A percentile compares a stretch with the other conserved stretches of the same genome.
phyloP scores from a whole-genome alignment of 495 filamentous ascomycete species.

The Aspergillus leporis region DNA sequence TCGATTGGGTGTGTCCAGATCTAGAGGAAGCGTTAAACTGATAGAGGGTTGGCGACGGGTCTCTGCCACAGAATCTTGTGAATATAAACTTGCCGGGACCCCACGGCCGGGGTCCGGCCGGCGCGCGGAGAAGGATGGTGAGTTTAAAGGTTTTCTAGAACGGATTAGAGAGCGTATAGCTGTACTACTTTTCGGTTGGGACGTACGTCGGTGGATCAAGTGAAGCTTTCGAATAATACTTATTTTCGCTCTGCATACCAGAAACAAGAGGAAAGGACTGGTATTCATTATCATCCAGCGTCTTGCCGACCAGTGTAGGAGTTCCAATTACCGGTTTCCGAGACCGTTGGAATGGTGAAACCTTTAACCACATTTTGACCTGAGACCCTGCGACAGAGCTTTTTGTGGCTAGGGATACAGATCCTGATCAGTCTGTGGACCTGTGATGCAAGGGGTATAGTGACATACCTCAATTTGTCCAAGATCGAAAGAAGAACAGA shows the following conservation, averaged over 20 bases:
- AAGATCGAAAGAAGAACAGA: neutral
- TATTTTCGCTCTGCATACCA: slow-evolving; percentile 6
- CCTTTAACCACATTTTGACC: slow-evolving; percentile 48
- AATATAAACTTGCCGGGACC: slow-evolving; percentile 31
- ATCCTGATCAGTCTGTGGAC: neutral
- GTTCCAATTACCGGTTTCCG: slow-evolving; percentile 44
- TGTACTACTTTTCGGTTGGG: slow-evolving; percentile 1
- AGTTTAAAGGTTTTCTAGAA: slow-evolving; percentile 16
- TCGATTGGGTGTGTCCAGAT: slow-evolving; percentile 3
- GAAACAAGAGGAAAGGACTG: slow-evolving; percentile 14
- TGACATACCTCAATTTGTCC: neutral
- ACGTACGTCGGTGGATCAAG: slow-evolving; percentile 47
- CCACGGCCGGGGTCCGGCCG: slow-evolving; percentile 18
- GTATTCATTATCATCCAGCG: slow-evolving; percentile 36
- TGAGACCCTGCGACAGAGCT: neutral
- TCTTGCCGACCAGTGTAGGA: slow-evolving; percentile 46
- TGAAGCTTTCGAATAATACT: slow-evolving; percentile 31
- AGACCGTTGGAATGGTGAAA: slow-evolving; percentile 36
- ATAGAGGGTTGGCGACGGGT: slow-evolving; percentile 21
- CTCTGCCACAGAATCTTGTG: slow-evolving; percentile 22
- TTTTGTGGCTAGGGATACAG: neutral
- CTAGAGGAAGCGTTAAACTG: slow-evolving; percentile 15
- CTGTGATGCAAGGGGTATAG: neutral
- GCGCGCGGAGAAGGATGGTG: slow-evolving; percentile 12
- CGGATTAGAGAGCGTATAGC: slow-evolving; percentile 9